phyloP scores from a whole-genome alignment of 1,284 basidiomycete species.

The Mycosarcoma maydis region DNA sequence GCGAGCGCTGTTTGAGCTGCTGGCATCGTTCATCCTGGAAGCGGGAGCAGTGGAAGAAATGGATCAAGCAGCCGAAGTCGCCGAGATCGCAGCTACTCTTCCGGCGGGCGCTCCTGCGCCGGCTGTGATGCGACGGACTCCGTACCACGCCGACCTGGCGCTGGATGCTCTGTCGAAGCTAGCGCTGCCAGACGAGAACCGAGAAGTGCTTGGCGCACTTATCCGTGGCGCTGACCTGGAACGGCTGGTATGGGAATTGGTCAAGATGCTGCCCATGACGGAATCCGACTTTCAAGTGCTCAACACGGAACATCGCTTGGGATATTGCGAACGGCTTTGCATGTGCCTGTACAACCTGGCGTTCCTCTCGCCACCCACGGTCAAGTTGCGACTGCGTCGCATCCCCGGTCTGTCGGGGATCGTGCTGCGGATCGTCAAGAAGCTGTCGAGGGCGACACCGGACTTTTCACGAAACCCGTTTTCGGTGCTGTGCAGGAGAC shows the following conservation, averaged over 20 bases:
- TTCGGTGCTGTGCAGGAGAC: slow-evolving; percentile 76
- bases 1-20: slow-evolving; percentile 74
- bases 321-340: slow-evolving; percentile 80
- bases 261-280: slow-evolving; percentile 82
- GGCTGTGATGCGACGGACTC: slow-evolving; percentile 58
- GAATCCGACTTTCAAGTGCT: slow-evolving; percentile 80
- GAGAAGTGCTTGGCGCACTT: slow-evolving; percentile 75
- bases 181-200: slow-evolving; percentile 80
- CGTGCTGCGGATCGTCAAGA: slow-evolving; percentile 69
- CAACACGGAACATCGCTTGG: slow-evolving; percentile 75
- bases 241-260: slow-evolving; percentile 75
- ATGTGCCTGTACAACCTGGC: slow-evolving; percentile 86
- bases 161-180: slow-evolving; percentile 84
- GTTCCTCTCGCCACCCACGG: slow-evolving; percentile 79
- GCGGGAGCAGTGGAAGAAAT: slow-evolving; percentile 75
- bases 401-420: slow-evolving; percentile 67
- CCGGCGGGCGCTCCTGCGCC: slow-evolving; percentile 27
- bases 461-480: slow-evolving; percentile 73
- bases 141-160: slow-evolving; percentile 77
- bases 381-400: slow-evolving; percentile 78
- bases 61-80: slow-evolving; percentile 69
- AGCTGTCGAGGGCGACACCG: slow-evolving; percentile 70
- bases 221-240: slow-evolving; percentile 75
- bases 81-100: slow-evolving; percentile 26
- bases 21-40: slow-evolving; percentile 81